phyloP scores from a whole-genome alignment of 2,329 filamentous ascomycete species.

The Aspergillus aculeatinus region DNA sequence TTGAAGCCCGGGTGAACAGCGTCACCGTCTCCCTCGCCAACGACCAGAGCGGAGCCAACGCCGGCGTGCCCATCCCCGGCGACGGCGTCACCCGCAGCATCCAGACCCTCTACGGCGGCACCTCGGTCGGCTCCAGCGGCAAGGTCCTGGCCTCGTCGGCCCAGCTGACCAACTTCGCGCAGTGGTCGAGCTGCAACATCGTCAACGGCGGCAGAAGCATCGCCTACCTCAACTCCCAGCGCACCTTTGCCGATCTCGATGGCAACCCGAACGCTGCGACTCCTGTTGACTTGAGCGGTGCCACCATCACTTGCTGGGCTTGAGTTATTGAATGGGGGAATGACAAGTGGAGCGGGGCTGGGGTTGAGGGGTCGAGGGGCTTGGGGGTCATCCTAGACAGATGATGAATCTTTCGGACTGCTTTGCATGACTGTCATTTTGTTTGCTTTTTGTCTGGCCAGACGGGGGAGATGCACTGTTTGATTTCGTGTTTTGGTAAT shows the following conservation, averaged over 20 bases:
- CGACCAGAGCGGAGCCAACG: slow-evolving; percentile 26
- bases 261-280: not conserved
- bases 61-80: slow-evolving; percentile 19
- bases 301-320: slow-evolving; percentile 12
- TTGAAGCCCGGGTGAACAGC: slow-evolving; percentile 8
- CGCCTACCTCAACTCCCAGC: too few relatives aligned
- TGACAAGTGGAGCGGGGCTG: too few relatives aligned
- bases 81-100: slow-evolving; percentile 23
- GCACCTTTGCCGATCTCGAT: slow-evolving; percentile 12
- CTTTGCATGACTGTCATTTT: too few relatives aligned
- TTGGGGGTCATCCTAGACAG: too few relatives aligned
- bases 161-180: slow-evolving; percentile 22
- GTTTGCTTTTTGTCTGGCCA: too few relatives aligned
- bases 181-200: slow-evolving; percentile 22
- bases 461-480: too few relatives aligned
- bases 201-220: slow-evolving; percentile 13
- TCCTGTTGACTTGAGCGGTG: slow-evolving; percentile 9
- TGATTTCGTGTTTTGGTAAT: too few relatives aligned
- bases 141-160: slow-evolving; percentile 25
- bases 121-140: slow-evolving; percentile 20
- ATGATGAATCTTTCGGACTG: too few relatives aligned
- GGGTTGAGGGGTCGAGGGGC: too few relatives aligned
- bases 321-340: slow-evolving; percentile 6
- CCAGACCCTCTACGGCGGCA: slow-evolving; percentile 23
- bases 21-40: slow-evolving; percentile 28